These are phyloP conservation scores for Diaporthe capsici DNA, from an alignment of 2,329 filamentous ascomycete genomes.

Conservation along the genomic window DNA sequence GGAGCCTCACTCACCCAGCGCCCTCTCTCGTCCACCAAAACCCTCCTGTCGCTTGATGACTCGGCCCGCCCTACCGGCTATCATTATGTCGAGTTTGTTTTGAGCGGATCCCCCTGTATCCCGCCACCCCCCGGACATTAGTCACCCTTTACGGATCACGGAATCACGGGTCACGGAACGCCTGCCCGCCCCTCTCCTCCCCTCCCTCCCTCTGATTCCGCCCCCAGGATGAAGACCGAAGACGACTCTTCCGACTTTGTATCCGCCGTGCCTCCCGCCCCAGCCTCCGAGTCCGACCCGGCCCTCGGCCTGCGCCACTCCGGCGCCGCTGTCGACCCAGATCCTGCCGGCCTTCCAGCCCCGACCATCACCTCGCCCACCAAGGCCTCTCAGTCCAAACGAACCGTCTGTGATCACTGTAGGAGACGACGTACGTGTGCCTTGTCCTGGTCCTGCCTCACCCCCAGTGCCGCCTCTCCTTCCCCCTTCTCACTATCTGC, in stretches of 20 bases:
- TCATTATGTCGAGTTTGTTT: slow-evolving; percentile 40
- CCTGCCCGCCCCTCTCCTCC: slow-evolving; percentile 15
- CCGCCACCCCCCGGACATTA: slow-evolving; percentile 34
- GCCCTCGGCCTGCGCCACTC: slow-evolving; percentile 21
- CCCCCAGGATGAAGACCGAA: slow-evolving; percentile 43
- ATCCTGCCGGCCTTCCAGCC: background rate
- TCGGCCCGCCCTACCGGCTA: slow-evolving; percentile 38
- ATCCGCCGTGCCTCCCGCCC: slow-evolving; percentile 37
- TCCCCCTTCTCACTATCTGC: slow-evolving; percentile 32
- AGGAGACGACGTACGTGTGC: slow-evolving; percentile 56
- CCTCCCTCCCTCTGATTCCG: slow-evolving; percentile 17
- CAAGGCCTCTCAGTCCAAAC: slow-evolving; percentile 45
- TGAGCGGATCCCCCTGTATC: slow-evolving; percentile 37
- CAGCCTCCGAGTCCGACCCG: slow-evolving; percentile 25
- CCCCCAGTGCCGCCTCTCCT: slow-evolving; percentile 22
- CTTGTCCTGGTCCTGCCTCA: slow-evolving; percentile 40
- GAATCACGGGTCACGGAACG: slow-evolving; percentile 36
- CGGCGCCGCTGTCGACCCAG: slow-evolving; percentile 15
- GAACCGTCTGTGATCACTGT: slow-evolving; percentile 62
- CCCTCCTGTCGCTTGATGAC: slow-evolving; percentile 33
- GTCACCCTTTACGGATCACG: slow-evolving; percentile 34
- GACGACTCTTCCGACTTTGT: slow-evolving; percentile 40
- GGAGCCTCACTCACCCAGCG: slow-evolving; percentile 24
- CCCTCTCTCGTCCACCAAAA: slow-evolving; percentile 1
- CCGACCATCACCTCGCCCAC: slow-evolving; percentile 32